A percentile compares a stretch with the other conserved stretches of the same genome.
phyloP scores from a whole-genome alignment of 202 grass and related monocot species.

The Elaeis oleifera region DNA sequence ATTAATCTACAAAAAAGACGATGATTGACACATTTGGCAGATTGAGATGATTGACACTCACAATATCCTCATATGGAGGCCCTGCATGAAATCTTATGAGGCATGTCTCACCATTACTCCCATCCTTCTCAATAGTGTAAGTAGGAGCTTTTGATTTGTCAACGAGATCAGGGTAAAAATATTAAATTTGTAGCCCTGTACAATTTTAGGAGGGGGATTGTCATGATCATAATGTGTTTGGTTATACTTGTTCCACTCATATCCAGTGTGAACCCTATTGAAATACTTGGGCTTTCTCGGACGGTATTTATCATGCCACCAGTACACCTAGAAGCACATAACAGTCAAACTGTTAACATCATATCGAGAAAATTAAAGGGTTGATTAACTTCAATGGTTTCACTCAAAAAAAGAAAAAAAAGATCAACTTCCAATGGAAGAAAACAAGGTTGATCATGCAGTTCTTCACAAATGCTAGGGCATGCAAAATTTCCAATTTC shows the following conservation, averaged over 20 bases:
- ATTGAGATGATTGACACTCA: conserved; percentile 29
- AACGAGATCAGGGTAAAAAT: conserved; percentile 96
- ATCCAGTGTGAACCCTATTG: conserved; percentile 94
- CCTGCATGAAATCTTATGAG: conserved; percentile 84
- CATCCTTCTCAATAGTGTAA: conserved; percentile 88
- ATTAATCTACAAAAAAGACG: conserved; percentile 6
- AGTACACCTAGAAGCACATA: conserved; percentile 64
- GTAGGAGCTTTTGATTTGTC: conserved; percentile 84
- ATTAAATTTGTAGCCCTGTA: conserved; percentile 99
- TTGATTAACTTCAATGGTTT: too few relatives aligned
- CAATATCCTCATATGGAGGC: conserved; percentile 94
- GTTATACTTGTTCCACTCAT: conserved; percentile 99
- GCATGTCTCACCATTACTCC: conserved; percentile 77
- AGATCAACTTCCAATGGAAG: too few relatives aligned
- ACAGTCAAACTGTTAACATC: not conserved
- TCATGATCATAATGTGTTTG: conserved; percentile 97
- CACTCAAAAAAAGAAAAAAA: too few relatives aligned
- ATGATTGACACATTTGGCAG: conserved; percentile 1
- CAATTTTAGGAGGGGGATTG: conserved; percentile 88
- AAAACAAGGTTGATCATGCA: too few relatives aligned
- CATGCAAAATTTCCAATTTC: too few relatives aligned
- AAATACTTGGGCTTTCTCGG: conserved; percentile 97
- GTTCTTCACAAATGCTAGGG: too few relatives aligned
- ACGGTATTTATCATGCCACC: conserved; percentile 98
- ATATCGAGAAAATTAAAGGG: not conserved